Evolutionary conservation across 495 filamentous ascomycete genomes (phyloP), one percentile per base, ranked within the genome.

Genomic region (Entonaema liquescens): DNA sequence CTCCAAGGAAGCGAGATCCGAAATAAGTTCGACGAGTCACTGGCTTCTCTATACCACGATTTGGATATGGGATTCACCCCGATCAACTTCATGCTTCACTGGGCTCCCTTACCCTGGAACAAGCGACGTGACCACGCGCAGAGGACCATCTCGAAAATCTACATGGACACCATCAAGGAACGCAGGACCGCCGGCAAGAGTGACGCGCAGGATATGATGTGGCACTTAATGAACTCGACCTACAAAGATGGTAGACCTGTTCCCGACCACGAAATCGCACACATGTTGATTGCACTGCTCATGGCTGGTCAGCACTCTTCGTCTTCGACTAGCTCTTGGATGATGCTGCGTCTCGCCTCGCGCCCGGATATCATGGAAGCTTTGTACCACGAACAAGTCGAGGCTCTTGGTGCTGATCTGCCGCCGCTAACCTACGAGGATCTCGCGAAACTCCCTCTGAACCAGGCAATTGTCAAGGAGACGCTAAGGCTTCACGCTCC

Each of bases 261-360:
- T 6, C 89, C 93, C 11, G 93, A 96, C 76, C 85, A 90, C 67
- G 92, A 96, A 71, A 87, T 95, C 38, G 92, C 93, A 6, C 92
- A 95, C 76, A 94, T 96, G 88, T 93, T 96, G 90, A 96, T 96
- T 75, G 92, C 92, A 0, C 86, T 96, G 25, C 83, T 96, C 8
- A 94, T 96, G 92, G 93, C 91, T 31, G 93, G 93, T 62, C 93
- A 96, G 75, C 93, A 96, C 83, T 94, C 92, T 1, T 93, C 92
- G 2, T 93, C 93, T 42, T 91, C 92, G 6, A 92, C 91, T 50
- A 89, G 87, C 74, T 84, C 90, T 29, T 96, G 92, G 92, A 92
- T 93, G 72, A 86, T 95, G 82, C 85, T 94, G 15, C 90, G 90
- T 35, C 87, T 95, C 7, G 91, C 93, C 28, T 87, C 89, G 6